Conservation (phyloP, 345 rosid genomes). For the sweet orange (Citrus sinensis) region DNA sequence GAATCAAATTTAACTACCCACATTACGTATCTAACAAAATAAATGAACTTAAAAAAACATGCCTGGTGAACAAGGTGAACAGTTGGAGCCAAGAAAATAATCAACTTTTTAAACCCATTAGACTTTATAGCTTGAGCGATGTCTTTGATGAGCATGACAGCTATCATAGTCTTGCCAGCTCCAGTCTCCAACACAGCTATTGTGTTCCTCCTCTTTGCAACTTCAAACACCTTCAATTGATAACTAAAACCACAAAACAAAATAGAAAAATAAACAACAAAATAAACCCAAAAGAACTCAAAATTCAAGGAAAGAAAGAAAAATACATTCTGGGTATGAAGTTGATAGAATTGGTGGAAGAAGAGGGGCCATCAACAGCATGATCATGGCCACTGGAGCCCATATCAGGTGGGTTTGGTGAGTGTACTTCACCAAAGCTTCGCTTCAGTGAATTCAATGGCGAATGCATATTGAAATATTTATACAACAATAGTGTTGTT, state of each 20-base stretch:
- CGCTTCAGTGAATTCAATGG: constrained; percentile 39
- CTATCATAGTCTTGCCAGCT: constrained; percentile 64
- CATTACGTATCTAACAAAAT: neutral
- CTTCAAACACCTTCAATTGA: constrained; percentile 58
- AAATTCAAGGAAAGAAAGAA: neutral
- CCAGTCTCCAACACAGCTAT: constrained; percentile 75
- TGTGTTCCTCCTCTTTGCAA: constrained; percentile 63
- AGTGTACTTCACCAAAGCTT: constrained; percentile 38
- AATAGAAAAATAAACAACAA: neutral
- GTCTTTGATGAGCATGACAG: constrained; percentile 58
- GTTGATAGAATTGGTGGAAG: neutral
- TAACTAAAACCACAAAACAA: constrained; percentile 36
- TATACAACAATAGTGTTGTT: neutral
- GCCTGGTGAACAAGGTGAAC: constrained; percentile 82
- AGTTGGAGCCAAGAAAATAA: constrained; percentile 76
- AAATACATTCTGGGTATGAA: constrained; percentile 47
- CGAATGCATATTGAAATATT: constrained; percentile 20
- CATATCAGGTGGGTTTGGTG: constrained; percentile 18
- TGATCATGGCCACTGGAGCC: neutral
- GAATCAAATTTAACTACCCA: neutral
- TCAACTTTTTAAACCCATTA: constrained; percentile 38
- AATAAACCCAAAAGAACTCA: neutral
- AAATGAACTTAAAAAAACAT: neutral
- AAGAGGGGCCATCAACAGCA: constrained; percentile 1
- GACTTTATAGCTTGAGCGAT: constrained; percentile 35